These are phyloP conservation scores for Chrysanthemum seticuspe DNA, from an alignment of 129 eudicot genomes.

Conservation along the genomic window DNA sequence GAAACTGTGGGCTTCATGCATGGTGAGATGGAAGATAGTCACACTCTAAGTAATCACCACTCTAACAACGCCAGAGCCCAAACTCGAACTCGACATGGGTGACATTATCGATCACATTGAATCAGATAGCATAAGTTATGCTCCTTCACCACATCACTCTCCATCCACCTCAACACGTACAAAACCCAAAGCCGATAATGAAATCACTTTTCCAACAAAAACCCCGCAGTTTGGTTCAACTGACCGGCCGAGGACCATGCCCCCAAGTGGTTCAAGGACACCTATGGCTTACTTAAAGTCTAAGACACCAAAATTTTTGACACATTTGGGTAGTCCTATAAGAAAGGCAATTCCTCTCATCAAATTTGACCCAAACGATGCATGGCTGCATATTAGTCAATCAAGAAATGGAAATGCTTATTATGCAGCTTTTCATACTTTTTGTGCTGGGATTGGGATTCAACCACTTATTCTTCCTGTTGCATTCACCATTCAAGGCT, in stretches of 20 bases:
- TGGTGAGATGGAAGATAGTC: not conserved
- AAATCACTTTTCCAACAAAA: not conserved
- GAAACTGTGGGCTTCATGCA: too few species aligned
- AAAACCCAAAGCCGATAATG: not conserved
- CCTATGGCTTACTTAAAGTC: not conserved
- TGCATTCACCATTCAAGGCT: slow-evolving; percentile 53
- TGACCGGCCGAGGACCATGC: too few species aligned
- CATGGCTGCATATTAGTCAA: too few species aligned
- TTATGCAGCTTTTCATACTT: slow-evolving; percentile 45
- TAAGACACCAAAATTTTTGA: too few species aligned
- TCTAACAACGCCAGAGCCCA: not conserved
- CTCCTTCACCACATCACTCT: not conserved
- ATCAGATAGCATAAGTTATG: not conserved
- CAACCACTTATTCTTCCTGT: slow-evolving; percentile 51
- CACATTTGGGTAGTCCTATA: too few species aligned
- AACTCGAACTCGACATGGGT: not conserved
- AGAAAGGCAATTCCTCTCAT: too few species aligned
- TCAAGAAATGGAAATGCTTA: too few species aligned
- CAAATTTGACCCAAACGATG: too few species aligned
- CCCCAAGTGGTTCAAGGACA: slow-evolving; percentile 5
- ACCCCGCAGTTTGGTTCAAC: too few species aligned
- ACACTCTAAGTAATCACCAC: not conserved
- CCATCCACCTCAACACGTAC: not conserved
- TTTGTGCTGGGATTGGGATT: slow-evolving; percentile 47
- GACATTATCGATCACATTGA: not conserved